Conservation (phyloP, 148 eudicot genomes). For the Agrostemma githago region DNA sequence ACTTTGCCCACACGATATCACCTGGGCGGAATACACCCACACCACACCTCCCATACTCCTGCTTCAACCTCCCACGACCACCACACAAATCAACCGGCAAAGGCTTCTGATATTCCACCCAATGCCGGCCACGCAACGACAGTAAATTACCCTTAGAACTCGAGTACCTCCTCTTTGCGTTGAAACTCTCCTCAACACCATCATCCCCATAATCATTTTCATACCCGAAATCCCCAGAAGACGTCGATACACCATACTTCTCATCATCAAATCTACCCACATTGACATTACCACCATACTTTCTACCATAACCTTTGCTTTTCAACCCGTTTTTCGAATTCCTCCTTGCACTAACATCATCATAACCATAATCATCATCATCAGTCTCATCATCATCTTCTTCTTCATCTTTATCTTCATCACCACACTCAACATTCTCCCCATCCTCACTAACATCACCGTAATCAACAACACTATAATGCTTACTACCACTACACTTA, state of each 20-base stretch:
- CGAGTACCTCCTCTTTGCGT: slow-evolving; percentile 31
- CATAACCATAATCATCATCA: slow-evolving; percentile 18
- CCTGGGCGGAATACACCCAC: slow-evolving; percentile 52
- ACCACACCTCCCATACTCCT: slow-evolving; percentile 23
- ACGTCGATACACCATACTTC: slow-evolving; percentile 22
- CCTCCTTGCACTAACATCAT: slow-evolving; percentile 24
- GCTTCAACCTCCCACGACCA: slow-evolving; percentile 26
- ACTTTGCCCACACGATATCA: slow-evolving; percentile 87
- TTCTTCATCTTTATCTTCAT: not conserved
- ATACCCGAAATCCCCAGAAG: slow-evolving; percentile 25
- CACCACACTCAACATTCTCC: slow-evolving; percentile 5
- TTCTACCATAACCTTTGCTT: slow-evolving; percentile 24
- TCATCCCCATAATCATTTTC: slow-evolving; percentile 24
- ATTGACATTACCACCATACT: slow-evolving; percentile 24
- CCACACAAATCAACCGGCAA: slow-evolving; percentile 24
- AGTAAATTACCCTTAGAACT: slow-evolving; percentile 35
- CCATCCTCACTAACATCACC: slow-evolving; percentile 11
- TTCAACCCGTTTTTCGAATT: slow-evolving; percentile 34
- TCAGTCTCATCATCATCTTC: slow-evolving; percentile 18
- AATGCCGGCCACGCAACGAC: slow-evolving; percentile 35
- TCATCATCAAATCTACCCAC: slow-evolving; percentile 32
- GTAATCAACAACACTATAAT: slow-evolving; percentile 23
- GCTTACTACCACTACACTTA: slow-evolving; percentile 35
- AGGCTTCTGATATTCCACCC: slow-evolving; percentile 33
- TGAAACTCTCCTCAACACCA: slow-evolving; percentile 21